A percentile compares a stretch with the other conserved stretches of the same genome.
Conservation (phyloP, 768 basidiomycete species). For the Russula vinacea region DNA sequence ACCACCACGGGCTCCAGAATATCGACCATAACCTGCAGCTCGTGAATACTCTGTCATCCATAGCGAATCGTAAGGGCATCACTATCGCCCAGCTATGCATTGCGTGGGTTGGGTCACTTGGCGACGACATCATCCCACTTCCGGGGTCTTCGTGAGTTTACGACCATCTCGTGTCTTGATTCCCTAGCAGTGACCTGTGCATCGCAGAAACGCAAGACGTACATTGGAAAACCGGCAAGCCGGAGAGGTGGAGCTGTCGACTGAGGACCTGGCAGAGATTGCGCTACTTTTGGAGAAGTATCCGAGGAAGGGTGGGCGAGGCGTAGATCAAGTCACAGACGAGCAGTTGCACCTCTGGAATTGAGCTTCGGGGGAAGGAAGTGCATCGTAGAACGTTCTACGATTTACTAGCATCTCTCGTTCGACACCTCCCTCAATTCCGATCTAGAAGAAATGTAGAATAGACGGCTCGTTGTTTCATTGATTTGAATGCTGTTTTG, state of each 20-base stretch:
- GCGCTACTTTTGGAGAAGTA: conserved; percentile 38
- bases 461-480: neutral
- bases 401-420: neutral
- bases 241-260: conserved; percentile 38
- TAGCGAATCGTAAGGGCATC: conserved; percentile 44
- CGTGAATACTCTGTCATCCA: conserved; percentile 41
- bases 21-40: conserved; percentile 43
- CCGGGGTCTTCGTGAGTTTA: conserved; percentile 44
- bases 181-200: neutral
- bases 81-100: conserved; percentile 42
- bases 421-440: neutral
- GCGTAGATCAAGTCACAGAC: conserved; percentile 32
- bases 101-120: conserved; percentile 41
- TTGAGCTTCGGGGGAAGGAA: neutral
- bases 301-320: conserved; percentile 43
- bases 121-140: conserved; percentile 44
- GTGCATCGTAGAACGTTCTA: no score
- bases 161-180: neutral
- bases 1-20: conserved; percentile 31
- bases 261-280: conserved; percentile 42
- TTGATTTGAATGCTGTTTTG: no score
- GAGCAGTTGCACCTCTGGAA: conserved; percentile 35
- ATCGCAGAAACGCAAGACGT: conserved; percentile 39
- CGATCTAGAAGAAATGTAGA: neutral
- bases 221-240: conserved; percentile 44